These are phyloP conservation scores for Claviceps cyperi DNA, from an alignment of 2,329 filamentous ascomycete genomes.

Conservation along the genomic window DNA sequence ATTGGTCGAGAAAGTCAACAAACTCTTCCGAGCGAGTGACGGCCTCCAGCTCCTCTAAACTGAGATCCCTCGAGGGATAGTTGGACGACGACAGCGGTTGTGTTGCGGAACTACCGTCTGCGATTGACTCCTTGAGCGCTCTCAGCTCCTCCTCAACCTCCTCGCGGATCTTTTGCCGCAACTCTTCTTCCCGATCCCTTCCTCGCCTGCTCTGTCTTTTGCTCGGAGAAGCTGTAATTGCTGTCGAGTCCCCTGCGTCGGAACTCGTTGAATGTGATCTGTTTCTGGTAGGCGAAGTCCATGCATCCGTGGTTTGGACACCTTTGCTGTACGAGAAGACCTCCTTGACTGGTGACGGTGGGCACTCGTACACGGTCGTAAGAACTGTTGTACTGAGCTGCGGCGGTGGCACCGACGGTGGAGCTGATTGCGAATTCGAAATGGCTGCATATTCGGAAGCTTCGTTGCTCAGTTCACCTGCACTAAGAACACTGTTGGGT, in stretches of 20 bases:
- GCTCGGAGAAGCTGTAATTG: conserved; percentile 42
- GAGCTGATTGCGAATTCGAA: conserved; percentile 23
- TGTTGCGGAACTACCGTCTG: conserved; percentile 24
- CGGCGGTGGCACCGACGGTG: conserved; percentile 14
- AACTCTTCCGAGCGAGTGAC: conserved; percentile 90
- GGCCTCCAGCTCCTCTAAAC: conserved; percentile 72
- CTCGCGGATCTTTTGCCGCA: conserved; percentile 66
- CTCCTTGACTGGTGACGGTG: conserved; percentile 63
- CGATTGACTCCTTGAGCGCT: conserved; percentile 48
- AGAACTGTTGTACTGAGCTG: conserved; percentile 57
- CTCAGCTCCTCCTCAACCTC: conserved; percentile 90
- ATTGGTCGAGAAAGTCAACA: conserved; percentile 85
- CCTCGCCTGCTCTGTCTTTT: conserved; percentile 69
- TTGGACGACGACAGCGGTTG: conserved; percentile 25
- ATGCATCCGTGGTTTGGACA: conserved; percentile 76
- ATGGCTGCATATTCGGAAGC: conserved; percentile 45
- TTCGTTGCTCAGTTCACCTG: conserved; percentile 65
- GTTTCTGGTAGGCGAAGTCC: conserved; percentile 41
- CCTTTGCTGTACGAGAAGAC: conserved; percentile 94
- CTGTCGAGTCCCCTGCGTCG: conserved; percentile 46
- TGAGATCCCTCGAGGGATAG: conserved; percentile 69
- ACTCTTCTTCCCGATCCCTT: conserved; percentile 73
- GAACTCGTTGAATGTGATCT: conserved; percentile 28
- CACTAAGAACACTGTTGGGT: conserved; percentile 75
- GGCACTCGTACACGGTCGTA: conserved; percentile 67